Evolutionary conservation across 257 asterid species (phyloP), one percentile per base, ranked within the genome.

Genomic region (Solanum chaucha): DNA sequence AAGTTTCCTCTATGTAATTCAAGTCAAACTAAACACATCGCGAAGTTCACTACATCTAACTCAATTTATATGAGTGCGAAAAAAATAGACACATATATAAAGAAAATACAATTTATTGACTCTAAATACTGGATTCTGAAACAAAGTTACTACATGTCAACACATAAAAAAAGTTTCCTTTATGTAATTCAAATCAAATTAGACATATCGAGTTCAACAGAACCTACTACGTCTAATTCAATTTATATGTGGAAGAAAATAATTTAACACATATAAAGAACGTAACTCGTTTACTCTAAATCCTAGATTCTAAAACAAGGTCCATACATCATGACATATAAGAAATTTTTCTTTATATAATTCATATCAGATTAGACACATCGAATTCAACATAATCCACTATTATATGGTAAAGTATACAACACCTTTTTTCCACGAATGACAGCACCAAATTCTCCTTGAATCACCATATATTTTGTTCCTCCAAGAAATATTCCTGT

Each of bases 331-430:
- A 46, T 1, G 58, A 46, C 2, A 46, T 46, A 46, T 46, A 46
- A 46, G n/a, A 46, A 46, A 11, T 4, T 13, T 44, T 44, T 12
- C 55, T 44, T 3, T 44, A 51, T 51, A 2, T 51, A 51, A 51
- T 15, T 51, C 22, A 51, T 0, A 0, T 51, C 61, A 51, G 8
- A 48, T 15, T 51, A 51, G 22, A 51, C 64, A 55, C n/a, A 55
- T 55, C n/a, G 10, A 17, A 0, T 17, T 55, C 4, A 0, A 17
- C n/a, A 55, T 0, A 55, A 6, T 55, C 10, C n/a, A 55, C 64
- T 48, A 17, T 51, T 17, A 51, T 51, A 51, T 51, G 1, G 0
- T 55, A 0, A 55, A 55, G 10, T 55, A 55, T 55, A 55, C 64
- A 55, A 55, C n/a, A 55, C 64, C 61, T 55, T 55, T 55, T 55